Base-by-base conservation (phyloP, 225 moss, liverwort and hornwort genomes). In the Takakia lepidozioides region DNA sequence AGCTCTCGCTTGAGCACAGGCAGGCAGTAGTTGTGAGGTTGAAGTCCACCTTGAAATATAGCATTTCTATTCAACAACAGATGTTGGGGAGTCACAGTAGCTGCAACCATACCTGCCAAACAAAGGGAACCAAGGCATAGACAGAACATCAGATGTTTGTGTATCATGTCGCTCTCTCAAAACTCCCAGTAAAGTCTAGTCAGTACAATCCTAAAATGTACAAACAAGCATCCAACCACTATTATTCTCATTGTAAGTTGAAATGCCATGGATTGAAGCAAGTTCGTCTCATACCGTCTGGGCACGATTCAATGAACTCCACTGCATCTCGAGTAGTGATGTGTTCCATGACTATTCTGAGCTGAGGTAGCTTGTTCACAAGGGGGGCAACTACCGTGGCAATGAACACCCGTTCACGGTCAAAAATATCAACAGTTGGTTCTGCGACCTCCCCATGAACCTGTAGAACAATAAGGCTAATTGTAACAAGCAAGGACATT, bases 381-480 rank as follows among this genome's bases (percentile, higher is more conserved):
- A 90, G 67, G 1, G 87, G 91, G 21, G 42, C 60, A 5, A 98
- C 71, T 13, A 91, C 69, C 21, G 75, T 73, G 32, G 85, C 82
- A 41, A 91, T 91, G 29, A 91, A 98, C 17, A 81, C 78, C 36
- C 73, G 82, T 50, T 98, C 95, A 44, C 95, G 84, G 62, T 98
- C 95, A 63, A 98, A 98, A 23, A 98, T 91, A 51, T 98, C 95
- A 29, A 98, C 87, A 26, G 51, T 65, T 38, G 73, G 72, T 62
- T 98, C 87, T 49, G 95, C 87, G 29, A 91, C 91, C 72, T 98
- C 95, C 38, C 95, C 95, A 57, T 98, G 95, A 55, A 98, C 95
- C 95, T 98, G 69, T 38, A 54, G 32, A 11, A 32, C 32, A 32
- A 32, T 1, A 1, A 32, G 32, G 7, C 0, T 32, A n/a, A n/a